Conservation (phyloP, 306 rosid species). For the Trifolium repens region DNA sequence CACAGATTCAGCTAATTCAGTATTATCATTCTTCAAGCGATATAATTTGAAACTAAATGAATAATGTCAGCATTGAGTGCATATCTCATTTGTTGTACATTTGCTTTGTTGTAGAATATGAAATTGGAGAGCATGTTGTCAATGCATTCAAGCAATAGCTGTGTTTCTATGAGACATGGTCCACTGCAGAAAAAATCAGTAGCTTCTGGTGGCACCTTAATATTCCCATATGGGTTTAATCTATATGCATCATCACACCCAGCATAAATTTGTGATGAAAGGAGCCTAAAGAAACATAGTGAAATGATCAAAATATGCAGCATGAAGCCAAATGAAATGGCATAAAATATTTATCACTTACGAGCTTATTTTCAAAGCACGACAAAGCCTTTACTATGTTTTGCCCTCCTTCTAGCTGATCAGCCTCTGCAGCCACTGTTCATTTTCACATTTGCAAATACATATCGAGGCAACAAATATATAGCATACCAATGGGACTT, state of each 20-base stretch:
- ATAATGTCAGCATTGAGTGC: conserved; percentile 57
- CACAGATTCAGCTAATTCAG: too few relatives aligned
- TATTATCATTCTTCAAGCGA: too few relatives aligned
- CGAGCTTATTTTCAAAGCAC: conserved; percentile 63
- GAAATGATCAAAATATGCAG: not conserved
- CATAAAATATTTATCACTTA: conserved; percentile 41
- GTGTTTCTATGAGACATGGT: conserved; percentile 74
- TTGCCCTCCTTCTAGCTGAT: too few relatives aligned
- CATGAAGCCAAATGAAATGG: conserved; percentile 11
- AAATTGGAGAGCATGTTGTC: conserved; percentile 56
- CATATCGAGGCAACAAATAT: too few relatives aligned
- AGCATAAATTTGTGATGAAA: conserved; percentile 54
- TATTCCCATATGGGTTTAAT: conserved; percentile 67
- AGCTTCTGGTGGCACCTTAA: conserved; percentile 62
- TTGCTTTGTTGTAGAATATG: conserved; percentile 65
- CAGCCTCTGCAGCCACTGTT: too few relatives aligned
- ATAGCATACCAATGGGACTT: too few relatives aligned
- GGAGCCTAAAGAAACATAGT: not conserved
- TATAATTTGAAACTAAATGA: too few relatives aligned
- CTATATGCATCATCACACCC: conserved; percentile 66
- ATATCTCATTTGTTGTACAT: conserved; percentile 55
- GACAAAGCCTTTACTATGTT: conserved; percentile 55
- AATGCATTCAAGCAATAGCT: conserved; percentile 65
- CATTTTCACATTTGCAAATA: too few relatives aligned
- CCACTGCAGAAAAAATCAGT: conserved; percentile 64